Evolutionary conservation across 2,329 filamentous ascomycete genomes (phyloP).

Genomic region (Thelonectria olida): DNA sequence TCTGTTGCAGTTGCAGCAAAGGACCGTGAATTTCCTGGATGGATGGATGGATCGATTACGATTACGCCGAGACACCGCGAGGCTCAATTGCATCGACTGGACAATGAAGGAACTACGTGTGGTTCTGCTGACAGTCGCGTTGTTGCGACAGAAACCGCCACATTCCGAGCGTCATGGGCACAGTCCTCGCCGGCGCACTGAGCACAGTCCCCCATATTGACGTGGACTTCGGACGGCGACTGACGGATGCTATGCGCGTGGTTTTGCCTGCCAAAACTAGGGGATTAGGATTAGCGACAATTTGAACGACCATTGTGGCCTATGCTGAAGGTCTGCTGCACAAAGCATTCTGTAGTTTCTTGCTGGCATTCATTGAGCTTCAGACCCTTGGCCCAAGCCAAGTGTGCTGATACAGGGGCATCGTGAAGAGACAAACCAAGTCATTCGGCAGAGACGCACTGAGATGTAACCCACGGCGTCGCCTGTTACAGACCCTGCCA

Average conservation of each 20-base stretch:
- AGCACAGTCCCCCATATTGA: slow-evolving; percentile 15
- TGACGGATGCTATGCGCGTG: neutral
- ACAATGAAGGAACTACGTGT: neutral
- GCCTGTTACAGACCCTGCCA: slow-evolving; percentile 14
- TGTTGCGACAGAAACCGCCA: neutral
- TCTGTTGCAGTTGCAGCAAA: neutral
- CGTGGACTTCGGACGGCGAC: slow-evolving; percentile 12
- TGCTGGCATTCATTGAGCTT: neutral
- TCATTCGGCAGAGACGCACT: slow-evolving; percentile 12
- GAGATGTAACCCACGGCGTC: slow-evolving; percentile 13
- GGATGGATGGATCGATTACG: slow-evolving; percentile 1
- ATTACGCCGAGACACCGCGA: slow-evolving; percentile 5
- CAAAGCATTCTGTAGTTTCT: slow-evolving; percentile 2
- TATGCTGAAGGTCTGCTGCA: neutral
- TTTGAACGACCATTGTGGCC: slow-evolving; percentile 1
- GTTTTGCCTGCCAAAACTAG: neutral
- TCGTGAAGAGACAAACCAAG: slow-evolving; percentile 8
- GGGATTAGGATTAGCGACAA: neutral
- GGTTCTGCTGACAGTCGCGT: too few species aligned
- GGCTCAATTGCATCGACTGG: neutral
- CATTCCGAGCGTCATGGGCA: neutral
- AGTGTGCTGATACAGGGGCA: slow-evolving; percentile 7
- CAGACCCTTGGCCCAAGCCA: neutral
- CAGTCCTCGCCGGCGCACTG: neutral
- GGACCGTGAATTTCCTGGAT: slow-evolving; percentile 7